These are phyloP conservation scores for Mariannaea sp. DNA, from an alignment of 2,329 filamentous ascomycete genomes.

Conservation along the genomic window DNA sequence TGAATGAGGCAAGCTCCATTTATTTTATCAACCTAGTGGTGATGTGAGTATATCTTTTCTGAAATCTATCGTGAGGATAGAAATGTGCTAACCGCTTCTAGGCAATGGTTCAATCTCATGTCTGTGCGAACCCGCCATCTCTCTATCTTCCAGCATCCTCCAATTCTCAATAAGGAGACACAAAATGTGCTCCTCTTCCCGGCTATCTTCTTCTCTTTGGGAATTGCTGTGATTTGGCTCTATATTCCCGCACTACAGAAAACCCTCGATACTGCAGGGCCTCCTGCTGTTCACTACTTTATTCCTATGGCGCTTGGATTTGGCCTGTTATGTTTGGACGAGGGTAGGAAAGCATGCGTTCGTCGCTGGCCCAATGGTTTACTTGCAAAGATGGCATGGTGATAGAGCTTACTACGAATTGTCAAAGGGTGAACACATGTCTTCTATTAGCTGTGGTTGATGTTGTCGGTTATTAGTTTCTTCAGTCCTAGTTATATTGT, in stretches of 20 bases:
- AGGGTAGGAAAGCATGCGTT: conserved; percentile 18
- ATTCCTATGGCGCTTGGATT: conserved; percentile 72
- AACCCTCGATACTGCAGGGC: conserved; percentile 61
- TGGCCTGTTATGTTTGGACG: conserved; percentile 15
- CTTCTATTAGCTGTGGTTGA: no score
- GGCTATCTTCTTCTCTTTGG: conserved; percentile 69
- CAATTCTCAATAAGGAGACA: conserved; percentile 65
- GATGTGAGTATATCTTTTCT: conserved; percentile 52
- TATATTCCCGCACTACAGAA: conserved; percentile 70
- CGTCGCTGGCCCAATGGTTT: conserved; percentile 16
- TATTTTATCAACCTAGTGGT: conserved; percentile 82
- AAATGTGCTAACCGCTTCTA: conserved; percentile 15
- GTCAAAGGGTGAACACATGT: no score
- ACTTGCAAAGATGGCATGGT: conserved; percentile 16
- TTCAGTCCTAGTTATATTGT: no score
- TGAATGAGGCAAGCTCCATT: conserved; percentile 71
- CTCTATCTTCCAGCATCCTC: conserved; percentile 74
- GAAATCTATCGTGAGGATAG: neutral
- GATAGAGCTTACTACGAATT: neutral
- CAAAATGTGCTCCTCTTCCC: conserved; percentile 73
- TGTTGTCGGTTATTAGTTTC: no score
- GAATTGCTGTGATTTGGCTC: conserved; percentile 70
- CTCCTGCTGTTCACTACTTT: conserved; percentile 77
- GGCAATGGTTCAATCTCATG: conserved; percentile 75
- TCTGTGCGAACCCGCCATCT: conserved; percentile 69